These are phyloP conservation scores for Priceomyces carsonii DNA, from an alignment of 805 yeast species.

Conservation along the genomic window DNA sequence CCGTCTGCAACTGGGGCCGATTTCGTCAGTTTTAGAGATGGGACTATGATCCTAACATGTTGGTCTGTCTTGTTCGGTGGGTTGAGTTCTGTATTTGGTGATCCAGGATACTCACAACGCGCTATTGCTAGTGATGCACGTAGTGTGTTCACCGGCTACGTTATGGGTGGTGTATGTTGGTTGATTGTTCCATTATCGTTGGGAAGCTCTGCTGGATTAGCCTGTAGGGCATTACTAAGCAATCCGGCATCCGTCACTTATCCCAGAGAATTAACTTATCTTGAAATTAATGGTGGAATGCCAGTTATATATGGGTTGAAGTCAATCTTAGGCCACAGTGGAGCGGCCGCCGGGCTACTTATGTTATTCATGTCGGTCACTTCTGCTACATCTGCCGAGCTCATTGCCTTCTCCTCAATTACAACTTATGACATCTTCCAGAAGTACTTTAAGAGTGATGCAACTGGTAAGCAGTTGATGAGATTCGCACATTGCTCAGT, in stretches of 20 bases:
- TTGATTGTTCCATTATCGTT: constrained; percentile 30
- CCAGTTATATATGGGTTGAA: constrained; percentile 20
- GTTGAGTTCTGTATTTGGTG: constrained; percentile 9
- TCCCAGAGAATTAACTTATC: constrained; percentile 10
- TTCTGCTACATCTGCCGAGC: constrained; percentile 42
- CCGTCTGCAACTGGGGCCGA: constrained; percentile 3
- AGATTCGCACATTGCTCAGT: constrained; percentile 21
- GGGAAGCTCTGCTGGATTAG: constrained; percentile 35
- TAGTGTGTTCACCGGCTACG: constrained; percentile 19
- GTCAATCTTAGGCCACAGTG: constrained; percentile 25
- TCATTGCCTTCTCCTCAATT: constrained; percentile 42
- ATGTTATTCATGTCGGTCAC: constrained; percentile 42
- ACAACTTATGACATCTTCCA: constrained; percentile 26
- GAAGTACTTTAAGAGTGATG: constrained; percentile 22
- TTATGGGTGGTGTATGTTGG: constrained; percentile 37
- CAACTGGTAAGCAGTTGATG: constrained; percentile 24
- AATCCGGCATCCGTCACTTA: constrained; percentile 19
- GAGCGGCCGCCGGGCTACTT: constrained; percentile 28
- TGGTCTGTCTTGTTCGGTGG: constrained; percentile 8
- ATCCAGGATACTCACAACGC: constrained; percentile 26
- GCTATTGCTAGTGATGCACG: constrained; percentile 25
- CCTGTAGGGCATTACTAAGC: constrained; percentile 31
- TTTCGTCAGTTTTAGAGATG: constrained; percentile 7
- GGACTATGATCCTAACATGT: constrained; percentile 10
- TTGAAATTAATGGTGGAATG: constrained; percentile 21